Conservation (phyloP, 2,329 filamentous ascomycete genomes). For the Colletotrichum graminicola region DNA sequence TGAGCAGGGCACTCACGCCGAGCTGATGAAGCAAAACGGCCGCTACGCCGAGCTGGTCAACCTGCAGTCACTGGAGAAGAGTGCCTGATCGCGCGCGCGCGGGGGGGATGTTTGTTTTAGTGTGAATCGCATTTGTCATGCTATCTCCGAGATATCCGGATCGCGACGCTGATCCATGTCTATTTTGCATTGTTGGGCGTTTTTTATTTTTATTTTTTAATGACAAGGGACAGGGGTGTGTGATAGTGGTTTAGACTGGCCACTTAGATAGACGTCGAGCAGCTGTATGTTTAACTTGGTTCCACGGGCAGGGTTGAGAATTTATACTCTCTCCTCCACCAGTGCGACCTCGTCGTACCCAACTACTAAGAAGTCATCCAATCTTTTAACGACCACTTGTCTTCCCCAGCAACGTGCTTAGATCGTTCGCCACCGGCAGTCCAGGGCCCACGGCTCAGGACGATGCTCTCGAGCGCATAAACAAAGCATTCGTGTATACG, state of each 20-base stretch:
- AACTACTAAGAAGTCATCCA: conserved; percentile 24
- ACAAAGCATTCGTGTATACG: not conserved
- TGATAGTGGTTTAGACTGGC: conserved; percentile 5
- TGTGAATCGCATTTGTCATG: conserved; percentile 21
- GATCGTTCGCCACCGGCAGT: not conserved
- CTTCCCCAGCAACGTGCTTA: not conserved
- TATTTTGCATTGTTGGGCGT: conserved; percentile 39
- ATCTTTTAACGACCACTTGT: conserved; percentile 5
- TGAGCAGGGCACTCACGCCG: conserved; percentile 83
- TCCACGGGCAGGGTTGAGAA: conserved; percentile 34
- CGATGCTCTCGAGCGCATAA: not conserved
- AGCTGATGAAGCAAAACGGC: conserved; percentile 77
- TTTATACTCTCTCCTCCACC: conserved; percentile 16
- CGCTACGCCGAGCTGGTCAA: conserved; percentile 85
- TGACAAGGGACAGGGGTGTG: not conserved
- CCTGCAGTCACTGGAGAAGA: conserved; percentile 80
- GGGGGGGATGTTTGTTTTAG: conserved; percentile 5
- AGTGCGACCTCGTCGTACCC: conserved; percentile 7
- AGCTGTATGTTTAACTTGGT: conserved; percentile 26
- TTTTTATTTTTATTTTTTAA: not conserved
- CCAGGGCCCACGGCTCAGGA: not conserved
- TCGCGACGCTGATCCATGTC: conserved; percentile 29
- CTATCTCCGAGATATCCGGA: conserved; percentile 38
- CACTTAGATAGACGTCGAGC: conserved; percentile 4
- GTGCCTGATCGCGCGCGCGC: conserved; percentile 45